phyloP scores from a whole-genome alignment of 805 yeast genomes.

The Ogataea salicorniae region DNA sequence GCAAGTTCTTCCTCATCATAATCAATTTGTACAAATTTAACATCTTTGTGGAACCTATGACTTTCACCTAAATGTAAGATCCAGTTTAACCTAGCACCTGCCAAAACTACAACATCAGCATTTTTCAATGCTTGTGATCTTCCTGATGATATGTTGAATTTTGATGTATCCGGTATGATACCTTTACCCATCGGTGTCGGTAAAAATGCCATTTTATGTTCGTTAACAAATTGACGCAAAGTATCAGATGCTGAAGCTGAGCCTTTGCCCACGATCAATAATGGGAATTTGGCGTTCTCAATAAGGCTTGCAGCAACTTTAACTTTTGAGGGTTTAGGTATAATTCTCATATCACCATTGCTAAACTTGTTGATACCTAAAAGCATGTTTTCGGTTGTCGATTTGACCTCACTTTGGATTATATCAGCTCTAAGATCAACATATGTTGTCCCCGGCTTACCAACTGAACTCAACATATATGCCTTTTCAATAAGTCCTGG shows the following conservation, averaged over 20 bases:
- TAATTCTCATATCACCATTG: slow-evolving; percentile 7
- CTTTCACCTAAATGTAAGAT: slow-evolving; percentile 60
- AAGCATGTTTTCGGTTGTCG: neutral
- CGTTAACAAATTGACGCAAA: slow-evolving; percentile 37
- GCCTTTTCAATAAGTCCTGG: slow-evolving; percentile 42
- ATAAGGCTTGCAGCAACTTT: slow-evolving; percentile 32
- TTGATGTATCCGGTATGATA: slow-evolving; percentile 45
- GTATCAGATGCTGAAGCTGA: slow-evolving; percentile 40
- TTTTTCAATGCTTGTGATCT: slow-evolving; percentile 51
- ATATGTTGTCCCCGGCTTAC: slow-evolving; percentile 58
- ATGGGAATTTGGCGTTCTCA: slow-evolving; percentile 38
- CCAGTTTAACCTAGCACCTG: slow-evolving; percentile 73
- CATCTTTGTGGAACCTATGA: slow-evolving; percentile 45
- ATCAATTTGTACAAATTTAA: slow-evolving; percentile 55
- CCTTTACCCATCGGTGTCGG: slow-evolving; percentile 85
- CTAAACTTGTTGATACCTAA: slow-evolving; percentile 20
- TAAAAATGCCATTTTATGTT: slow-evolving; percentile 47
- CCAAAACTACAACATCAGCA: slow-evolving; percentile 54
- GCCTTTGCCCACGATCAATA: slow-evolving; percentile 65
- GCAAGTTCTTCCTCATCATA: slow-evolving; percentile 43
- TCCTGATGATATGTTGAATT: slow-evolving; percentile 54
- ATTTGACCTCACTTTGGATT: slow-evolving; percentile 33
- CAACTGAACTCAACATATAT: slow-evolving; percentile 38
- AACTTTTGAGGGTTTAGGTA: slow-evolving; percentile 34
- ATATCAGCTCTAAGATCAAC: slow-evolving; percentile 62